Percentiles rank a stretch among this genome's conserved stretches.
Conservation (phyloP, 805 yeast genomes). For the Candida bentonensis region DNA sequence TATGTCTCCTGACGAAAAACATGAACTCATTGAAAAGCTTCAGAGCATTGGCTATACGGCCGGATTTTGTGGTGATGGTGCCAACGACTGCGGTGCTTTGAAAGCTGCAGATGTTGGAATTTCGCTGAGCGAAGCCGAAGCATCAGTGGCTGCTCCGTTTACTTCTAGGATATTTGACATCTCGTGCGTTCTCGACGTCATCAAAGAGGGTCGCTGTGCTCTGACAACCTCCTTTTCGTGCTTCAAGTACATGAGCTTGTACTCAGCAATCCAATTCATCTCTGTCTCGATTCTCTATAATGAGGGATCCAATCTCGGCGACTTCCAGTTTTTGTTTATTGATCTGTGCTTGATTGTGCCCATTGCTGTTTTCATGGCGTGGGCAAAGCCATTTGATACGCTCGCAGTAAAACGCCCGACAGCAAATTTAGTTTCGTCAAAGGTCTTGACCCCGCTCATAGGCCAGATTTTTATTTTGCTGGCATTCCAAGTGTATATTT, state of each 20-base stretch:
- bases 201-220: slow-evolving; percentile 89
- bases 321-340: slow-evolving; percentile 89
- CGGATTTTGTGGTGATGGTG: slow-evolving; percentile 98
- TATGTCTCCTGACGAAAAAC: slow-evolving; percentile 98
- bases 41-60: slow-evolving; percentile 81
- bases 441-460: slow-evolving; percentile 70
- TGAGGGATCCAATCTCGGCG: slow-evolving; percentile 87
- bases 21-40: slow-evolving; percentile 79
- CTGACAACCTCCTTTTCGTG: slow-evolving; percentile 92
- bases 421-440: slow-evolving; percentile 83
- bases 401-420: slow-evolving; percentile 72
- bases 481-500: slow-evolving; percentile 51
- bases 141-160: slow-evolving; percentile 97
- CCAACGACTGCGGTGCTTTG: slow-evolving; percentile 96
- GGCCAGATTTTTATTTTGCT: slow-evolving; percentile 56
- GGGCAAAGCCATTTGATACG: slow-evolving; percentile 66
- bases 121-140: slow-evolving; percentile 93
- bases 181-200: slow-evolving; percentile 81
- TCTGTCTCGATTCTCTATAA: slow-evolving; percentile 76
- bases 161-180: slow-evolving; percentile 84
- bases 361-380: slow-evolving; percentile 89
- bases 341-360: slow-evolving; percentile 86
- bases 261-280: slow-evolving; percentile 90
- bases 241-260: slow-evolving; percentile 94
- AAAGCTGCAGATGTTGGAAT: slow-evolving; percentile 97